Conservation (phyloP, 2,329 filamentous ascomycete species). For the Trichoderma koningii region DNA sequence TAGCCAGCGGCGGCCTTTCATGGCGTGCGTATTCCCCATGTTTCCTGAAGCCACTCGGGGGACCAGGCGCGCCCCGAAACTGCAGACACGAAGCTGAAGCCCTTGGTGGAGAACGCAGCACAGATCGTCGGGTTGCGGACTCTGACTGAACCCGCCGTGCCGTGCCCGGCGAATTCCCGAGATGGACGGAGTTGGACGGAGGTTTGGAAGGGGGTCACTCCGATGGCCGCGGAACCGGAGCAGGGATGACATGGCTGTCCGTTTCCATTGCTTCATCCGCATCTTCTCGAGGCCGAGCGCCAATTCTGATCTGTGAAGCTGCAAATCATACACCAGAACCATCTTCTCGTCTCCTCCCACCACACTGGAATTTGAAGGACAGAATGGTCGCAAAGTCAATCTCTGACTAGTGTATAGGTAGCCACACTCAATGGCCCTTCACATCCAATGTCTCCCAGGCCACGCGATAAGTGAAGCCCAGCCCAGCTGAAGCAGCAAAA, state of each 20-base stretch:
- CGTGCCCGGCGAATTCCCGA: background rate
- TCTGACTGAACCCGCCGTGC: conserved; percentile 7
- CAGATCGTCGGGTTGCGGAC: conserved; percentile 18
- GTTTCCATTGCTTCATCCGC: background rate
- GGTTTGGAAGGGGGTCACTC: background rate
- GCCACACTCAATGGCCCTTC: background rate
- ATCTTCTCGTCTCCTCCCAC: background rate
- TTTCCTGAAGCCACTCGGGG: no score
- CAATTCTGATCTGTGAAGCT: background rate
- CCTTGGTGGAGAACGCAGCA: background rate
- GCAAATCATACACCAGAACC: background rate
- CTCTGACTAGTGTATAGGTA: background rate
- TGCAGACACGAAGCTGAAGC: background rate
- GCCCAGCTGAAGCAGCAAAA: background rate
- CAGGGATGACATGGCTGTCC: background rate
- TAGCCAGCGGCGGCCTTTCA: background rate
- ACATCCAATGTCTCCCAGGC: background rate
- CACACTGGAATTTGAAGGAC: background rate
- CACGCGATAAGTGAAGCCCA: background rate
- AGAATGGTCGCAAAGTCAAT: background rate
- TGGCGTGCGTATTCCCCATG: conserved; percentile 8
- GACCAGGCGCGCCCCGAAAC: background rate
- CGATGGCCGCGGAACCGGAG: background rate
- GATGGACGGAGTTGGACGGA: background rate
- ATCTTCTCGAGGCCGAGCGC: background rate